These are phyloP conservation scores for Metahyphopichia silvanorum DNA, from an alignment of 805 yeast genomes.

Conservation along the genomic window DNA sequence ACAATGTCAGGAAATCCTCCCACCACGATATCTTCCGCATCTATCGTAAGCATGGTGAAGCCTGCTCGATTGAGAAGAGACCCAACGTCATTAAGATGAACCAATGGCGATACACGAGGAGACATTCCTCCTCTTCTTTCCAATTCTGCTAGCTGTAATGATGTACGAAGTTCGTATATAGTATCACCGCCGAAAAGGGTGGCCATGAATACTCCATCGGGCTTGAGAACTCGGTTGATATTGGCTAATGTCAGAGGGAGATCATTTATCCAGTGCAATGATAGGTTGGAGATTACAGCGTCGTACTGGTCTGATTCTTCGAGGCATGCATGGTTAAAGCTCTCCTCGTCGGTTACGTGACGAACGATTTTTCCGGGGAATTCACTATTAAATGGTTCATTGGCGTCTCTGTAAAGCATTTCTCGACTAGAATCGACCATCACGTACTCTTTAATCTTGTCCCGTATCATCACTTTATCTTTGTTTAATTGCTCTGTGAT, in stretches of 20 bases:
- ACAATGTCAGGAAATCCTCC: conserved; percentile 69
- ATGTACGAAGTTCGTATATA: conserved; percentile 74
- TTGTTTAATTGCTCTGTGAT: conserved; percentile 42
- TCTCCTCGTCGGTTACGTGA: conserved; percentile 66
- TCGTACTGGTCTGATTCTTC: conserved; percentile 46
- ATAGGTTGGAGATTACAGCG: conserved; percentile 68
- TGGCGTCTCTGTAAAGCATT: conserved; percentile 51
- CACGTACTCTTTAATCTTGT: conserved; percentile 50
- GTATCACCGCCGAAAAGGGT: conserved; percentile 84
- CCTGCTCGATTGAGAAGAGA: conserved; percentile 70
- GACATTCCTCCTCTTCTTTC: conserved; percentile 78
- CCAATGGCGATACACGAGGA: conserved; percentile 79
- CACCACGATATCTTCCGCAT: conserved; percentile 78
- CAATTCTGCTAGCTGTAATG: conserved; percentile 77
- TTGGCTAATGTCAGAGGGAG: conserved; percentile 61
- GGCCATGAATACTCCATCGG: conserved; percentile 81
- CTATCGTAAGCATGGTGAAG: conserved; percentile 76
- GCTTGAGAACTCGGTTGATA: conserved; percentile 58
- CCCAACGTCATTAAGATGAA: conserved; percentile 75
- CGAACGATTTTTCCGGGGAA: conserved; percentile 47
- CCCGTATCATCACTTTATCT: conserved; percentile 51
- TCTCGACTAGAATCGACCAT: conserved; percentile 65
- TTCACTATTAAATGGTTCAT: conserved; percentile 35
- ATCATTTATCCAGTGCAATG: conserved; percentile 85
- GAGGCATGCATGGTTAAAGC: conserved; percentile 42